Conservation (phyloP, 1,284 basidiomycete species). For the Inonotus hispidus region DNA sequence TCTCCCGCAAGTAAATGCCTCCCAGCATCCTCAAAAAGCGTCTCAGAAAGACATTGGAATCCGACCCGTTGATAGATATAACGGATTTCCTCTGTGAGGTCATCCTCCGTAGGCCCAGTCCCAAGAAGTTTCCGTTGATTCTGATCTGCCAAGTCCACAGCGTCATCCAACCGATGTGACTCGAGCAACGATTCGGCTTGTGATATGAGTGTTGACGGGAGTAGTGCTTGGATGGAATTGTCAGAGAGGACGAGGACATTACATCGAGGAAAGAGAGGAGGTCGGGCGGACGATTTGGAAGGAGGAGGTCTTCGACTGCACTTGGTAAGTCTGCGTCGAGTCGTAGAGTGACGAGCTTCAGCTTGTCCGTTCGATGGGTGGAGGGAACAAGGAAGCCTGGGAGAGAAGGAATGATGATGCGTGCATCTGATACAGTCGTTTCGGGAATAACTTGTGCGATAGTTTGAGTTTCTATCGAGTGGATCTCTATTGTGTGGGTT, state of each 20-base stretch:
- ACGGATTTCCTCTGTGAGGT: constrained; percentile 49
- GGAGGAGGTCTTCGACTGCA: not conserved
- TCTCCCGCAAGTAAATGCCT: constrained; percentile 64
- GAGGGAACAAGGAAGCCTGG: constrained; percentile 15
- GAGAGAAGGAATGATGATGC: not conserved
- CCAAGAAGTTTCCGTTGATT: constrained; percentile 50
- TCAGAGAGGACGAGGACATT: constrained; percentile 57
- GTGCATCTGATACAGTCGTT: not conserved
- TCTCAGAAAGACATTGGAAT: constrained; percentile 66
- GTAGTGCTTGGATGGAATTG: constrained; percentile 60
- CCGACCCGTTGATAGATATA: constrained; percentile 78
- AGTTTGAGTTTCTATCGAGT: constrained; percentile 70
- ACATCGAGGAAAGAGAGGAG: constrained; percentile 50
- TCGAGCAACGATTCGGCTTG: constrained; percentile 69
- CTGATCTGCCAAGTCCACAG: constrained; percentile 54
- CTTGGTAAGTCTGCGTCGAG: not conserved
- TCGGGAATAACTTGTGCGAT: constrained; percentile 61
- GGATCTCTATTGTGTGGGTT: constrained; percentile 75
- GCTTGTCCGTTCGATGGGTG: constrained; percentile 13
- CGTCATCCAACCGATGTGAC: constrained; percentile 60
- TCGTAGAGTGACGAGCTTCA: constrained; percentile 8
- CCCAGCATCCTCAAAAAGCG: constrained; percentile 74
- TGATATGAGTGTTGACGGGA: constrained; percentile 66
- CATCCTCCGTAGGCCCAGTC: constrained; percentile 28
- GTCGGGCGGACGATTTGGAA: constrained; percentile 1